Conservation (phyloP, 306 rosid genomes). For the Cicer bijugum region DNA sequence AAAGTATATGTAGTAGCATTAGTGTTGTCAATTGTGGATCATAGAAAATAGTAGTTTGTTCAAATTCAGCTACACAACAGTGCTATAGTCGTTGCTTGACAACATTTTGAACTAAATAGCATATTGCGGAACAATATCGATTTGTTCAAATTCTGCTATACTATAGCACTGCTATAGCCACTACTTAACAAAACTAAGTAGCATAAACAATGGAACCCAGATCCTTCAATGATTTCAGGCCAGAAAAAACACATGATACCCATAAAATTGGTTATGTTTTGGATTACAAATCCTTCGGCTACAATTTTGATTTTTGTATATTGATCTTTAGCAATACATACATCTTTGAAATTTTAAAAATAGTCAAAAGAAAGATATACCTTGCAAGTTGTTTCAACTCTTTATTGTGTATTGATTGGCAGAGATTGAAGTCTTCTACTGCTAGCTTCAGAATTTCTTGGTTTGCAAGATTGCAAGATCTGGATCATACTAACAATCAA, state of each 20-base stretch:
- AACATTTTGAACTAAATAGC: no score
- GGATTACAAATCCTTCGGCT: constrained; percentile 8
- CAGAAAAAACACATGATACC: constrained; percentile 11
- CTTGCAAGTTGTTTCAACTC: constrained; percentile 68
- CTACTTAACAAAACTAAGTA: not conserved
- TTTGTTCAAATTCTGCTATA: no score
- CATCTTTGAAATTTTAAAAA: constrained; percentile 14
- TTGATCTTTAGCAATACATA: not conserved
- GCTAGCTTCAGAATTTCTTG: constrained; percentile 72
- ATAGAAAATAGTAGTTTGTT: no score
- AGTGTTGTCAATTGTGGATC: no score
- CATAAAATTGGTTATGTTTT: constrained; percentile 4
- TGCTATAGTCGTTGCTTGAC: no score
- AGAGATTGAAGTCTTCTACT: constrained; percentile 75
- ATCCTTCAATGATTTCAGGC: constrained; percentile 26
- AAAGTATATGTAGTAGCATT: not conserved
- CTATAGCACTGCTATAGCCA: no score
- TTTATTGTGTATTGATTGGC: constrained; percentile 65
- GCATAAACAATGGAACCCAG: constrained; percentile 20
- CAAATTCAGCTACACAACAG: no score
- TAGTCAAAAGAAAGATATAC: constrained; percentile 44
- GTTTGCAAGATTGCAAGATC: constrained; percentile 66
- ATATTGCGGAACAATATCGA: no score
- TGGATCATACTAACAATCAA: constrained; percentile 42
- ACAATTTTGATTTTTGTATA: constrained; percentile 9